Evolutionary conservation across 1,284 basidiomycete genomes (phyloP), one percentile per base, ranked within the genome.

Genomic region (Heterobasidion occidentale): DNA sequence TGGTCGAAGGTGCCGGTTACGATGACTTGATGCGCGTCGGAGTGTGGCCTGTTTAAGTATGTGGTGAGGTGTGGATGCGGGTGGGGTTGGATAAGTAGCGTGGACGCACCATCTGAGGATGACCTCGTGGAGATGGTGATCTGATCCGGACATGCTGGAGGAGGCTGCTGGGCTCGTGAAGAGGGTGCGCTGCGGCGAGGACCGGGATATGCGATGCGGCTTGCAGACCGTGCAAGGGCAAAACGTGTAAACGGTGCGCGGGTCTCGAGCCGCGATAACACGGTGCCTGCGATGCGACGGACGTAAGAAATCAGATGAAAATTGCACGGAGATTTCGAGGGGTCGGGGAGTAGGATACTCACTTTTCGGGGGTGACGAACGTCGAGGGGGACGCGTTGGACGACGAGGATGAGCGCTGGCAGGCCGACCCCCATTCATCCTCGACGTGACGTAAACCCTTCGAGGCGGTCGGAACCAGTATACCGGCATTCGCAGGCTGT

Each of bases 1-100:
- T 85, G 72, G 76, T 91, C 89, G 67, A 91, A 91, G 36, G 83
- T 78, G 53, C 88, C 88, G 17, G 88, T 89, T 58, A 87, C 78
- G 61, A 88, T 78, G 57, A 90, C 88, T 56, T 75, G 70, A 52
- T 69, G 73, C 52, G 86, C 80, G 57, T 77, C 75, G 36, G 72
- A 59, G 60, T 80, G 74, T 34, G 87, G 86, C 84, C 84, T 84
- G 51, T 54, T 55, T 60, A 62, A 54, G 52, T 38, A 46, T 55
- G 54, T 20, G 38, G 46, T 34, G 35, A 27, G 27, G 47, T 36
- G 44, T 47, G 34, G 51, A 45, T 38, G 42, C 27, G 42, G 36
- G 17, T 17, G 20, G 46, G 51, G 38, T 52, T 33, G 49, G 33
- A 33, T 27, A 20, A 36, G 19, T 14, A 20, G 50, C 50, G 14